Conservation (phyloP, 1,284 basidiomycete genomes). For the Butyriboletus appendiculatus region DNA sequence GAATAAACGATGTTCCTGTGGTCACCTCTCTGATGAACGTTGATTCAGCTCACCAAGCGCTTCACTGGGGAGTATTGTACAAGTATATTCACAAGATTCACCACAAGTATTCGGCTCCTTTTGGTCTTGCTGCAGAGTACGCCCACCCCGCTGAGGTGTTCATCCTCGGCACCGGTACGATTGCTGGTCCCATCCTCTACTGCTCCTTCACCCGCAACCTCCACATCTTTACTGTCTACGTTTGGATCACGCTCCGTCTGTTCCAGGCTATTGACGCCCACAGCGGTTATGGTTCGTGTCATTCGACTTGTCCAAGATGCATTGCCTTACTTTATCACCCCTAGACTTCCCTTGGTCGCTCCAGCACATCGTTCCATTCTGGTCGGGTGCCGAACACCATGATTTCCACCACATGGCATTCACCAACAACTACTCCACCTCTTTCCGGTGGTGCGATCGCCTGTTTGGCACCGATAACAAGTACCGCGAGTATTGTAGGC, state of each 20-base stretch:
- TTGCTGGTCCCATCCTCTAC: slow-evolving; percentile 86
- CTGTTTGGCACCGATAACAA: slow-evolving; percentile 86
- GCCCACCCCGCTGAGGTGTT: slow-evolving; percentile 94
- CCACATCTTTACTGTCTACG: slow-evolving; percentile 91
- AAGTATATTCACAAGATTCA: slow-evolving; percentile 98
- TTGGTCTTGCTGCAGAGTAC: slow-evolving; percentile 97
- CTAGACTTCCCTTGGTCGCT: slow-evolving; percentile 97
- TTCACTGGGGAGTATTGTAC: slow-evolving; percentile 92
- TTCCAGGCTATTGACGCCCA: slow-evolving; percentile 99
- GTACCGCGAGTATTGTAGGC: slow-evolving; percentile 76
- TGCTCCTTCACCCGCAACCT: slow-evolving; percentile 72
- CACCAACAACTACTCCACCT: slow-evolving; percentile 88
- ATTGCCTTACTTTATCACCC: neutral
- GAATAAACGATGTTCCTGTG: slow-evolving; percentile 8
- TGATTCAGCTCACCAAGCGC: slow-evolving; percentile 76
- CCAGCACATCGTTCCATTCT: slow-evolving; percentile 93
- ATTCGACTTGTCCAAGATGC: neutral
- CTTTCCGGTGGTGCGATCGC: slow-evolving; percentile 91
- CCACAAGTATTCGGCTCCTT: slow-evolving; percentile 97
- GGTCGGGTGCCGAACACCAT: slow-evolving; percentile 99
- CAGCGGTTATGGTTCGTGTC: slow-evolving; percentile 80
- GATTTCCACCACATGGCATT: slow-evolving; percentile 96
- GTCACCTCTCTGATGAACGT: slow-evolving; percentile 14
- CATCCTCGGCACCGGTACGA: slow-evolving; percentile 87
- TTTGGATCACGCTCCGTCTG: slow-evolving; percentile 92